phyloP scores from a whole-genome alignment of 2,329 filamentous ascomycete species.

The Nemania bipapillata region DNA sequence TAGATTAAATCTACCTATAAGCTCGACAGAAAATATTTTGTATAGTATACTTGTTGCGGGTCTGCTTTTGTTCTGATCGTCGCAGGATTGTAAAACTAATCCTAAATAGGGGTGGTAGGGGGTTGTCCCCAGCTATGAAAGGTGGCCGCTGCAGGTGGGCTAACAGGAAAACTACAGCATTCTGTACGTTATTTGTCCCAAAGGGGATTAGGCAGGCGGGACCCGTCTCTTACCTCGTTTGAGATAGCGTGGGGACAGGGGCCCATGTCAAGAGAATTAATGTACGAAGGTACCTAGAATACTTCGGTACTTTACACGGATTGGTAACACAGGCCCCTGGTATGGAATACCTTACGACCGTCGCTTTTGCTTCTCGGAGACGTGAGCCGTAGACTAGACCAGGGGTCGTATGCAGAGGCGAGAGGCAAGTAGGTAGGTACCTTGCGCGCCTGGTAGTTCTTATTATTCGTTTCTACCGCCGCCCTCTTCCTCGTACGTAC shows the following conservation, averaged over 20 bases:
- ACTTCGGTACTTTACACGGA: constrained; percentile 18
- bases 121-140: too few species aligned
- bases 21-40: too few species aligned
- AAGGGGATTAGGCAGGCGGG: constrained; percentile 15
- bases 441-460: constrained; percentile 26
- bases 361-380: constrained; percentile 40
- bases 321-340: constrained; percentile 12
- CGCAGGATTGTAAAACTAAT: too few species aligned
- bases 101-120: too few species aligned
- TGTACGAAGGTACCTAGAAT: neutral
- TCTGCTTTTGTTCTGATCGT: too few species aligned
- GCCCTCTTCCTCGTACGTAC: constrained; percentile 29
- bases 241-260: constrained; percentile 26
- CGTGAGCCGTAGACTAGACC: constrained; percentile 38
- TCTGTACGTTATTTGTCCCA: neutral
- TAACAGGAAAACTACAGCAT: too few species aligned
- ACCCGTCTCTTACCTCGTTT: constrained; percentile 4
- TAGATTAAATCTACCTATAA: too few species aligned
- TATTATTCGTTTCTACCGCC: constrained; percentile 35
- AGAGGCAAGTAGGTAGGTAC: constrained; percentile 25
- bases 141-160: too few species aligned
- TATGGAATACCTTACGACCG: constrained; percentile 34
- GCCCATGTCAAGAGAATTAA: neutral
- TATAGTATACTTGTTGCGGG: too few species aligned
- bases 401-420: constrained; percentile 26